Evolutionary conservation across 768 basidiomycete genomes (phyloP).

Genomic region (Sarcodon aspratus): DNA sequence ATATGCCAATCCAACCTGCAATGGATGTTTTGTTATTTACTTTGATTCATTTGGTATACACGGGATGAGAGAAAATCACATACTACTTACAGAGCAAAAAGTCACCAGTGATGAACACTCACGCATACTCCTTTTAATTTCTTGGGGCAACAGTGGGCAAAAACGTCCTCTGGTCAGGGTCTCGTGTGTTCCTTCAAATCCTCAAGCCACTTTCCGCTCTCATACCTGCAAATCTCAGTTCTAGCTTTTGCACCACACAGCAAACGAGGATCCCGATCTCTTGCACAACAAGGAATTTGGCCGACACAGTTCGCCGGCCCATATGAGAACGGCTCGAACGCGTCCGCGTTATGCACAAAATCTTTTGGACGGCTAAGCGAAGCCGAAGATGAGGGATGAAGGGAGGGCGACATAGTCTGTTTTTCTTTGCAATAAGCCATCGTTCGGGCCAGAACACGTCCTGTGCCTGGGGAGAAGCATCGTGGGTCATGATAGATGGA

Average conservation of each 20-base stretch:
- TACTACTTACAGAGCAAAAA: too few relatives aligned
- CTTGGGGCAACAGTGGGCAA: background rate
- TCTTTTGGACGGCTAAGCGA: background rate
- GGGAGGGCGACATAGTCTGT: too few relatives aligned
- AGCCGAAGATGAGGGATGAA: background rate
- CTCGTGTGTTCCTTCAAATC: constrained; percentile 19
- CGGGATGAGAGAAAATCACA: too few relatives aligned
- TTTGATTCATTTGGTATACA: too few relatives aligned
- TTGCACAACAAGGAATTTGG: constrained; percentile 27
- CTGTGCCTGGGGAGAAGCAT: background rate
- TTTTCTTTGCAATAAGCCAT: background rate
- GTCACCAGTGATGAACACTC: too few relatives aligned
- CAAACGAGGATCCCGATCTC: constrained; percentile 30
- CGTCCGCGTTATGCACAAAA: constrained; percentile 18
- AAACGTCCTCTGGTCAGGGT: constrained; percentile 3
- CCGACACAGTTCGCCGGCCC: constrained; percentile 36
- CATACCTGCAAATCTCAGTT: constrained; percentile 27
- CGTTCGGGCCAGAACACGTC: background rate
- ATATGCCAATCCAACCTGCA: too few relatives aligned
- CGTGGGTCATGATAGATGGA: background rate
- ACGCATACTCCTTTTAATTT: background rate
- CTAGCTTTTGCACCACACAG: constrained; percentile 26
- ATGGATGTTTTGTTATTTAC: too few relatives aligned
- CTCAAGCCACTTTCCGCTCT: constrained; percentile 19
- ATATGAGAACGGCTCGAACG: constrained; percentile 33